Base-by-base conservation (phyloP, 2,329 filamentous ascomycete genomes). In the Fusarium albosuccineum region DNA sequence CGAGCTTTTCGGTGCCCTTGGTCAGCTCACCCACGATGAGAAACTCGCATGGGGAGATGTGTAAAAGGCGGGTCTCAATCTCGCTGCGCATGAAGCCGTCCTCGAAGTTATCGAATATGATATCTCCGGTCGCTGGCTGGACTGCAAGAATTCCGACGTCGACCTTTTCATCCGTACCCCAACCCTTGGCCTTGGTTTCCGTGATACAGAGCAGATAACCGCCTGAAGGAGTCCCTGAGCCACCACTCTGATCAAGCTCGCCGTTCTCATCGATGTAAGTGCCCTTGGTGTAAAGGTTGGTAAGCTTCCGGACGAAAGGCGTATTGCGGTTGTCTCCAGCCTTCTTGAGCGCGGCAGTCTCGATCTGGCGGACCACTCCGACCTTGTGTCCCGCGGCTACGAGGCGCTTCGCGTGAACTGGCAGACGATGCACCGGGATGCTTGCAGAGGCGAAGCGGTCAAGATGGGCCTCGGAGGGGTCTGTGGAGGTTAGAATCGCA, bases 81-180 rank as follows among this genome's bases (percentile, higher is more conserved):
- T 99, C 96, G 73, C 91, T 94, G 49, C 96, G 87, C 95, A 99
- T 97, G 80, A 98, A 98, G 2, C 95, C 94, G 74, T 99, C 96
- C 71, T 98, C 93, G 72, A 99, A 99, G 61, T 91, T 90, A 74
- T 99, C 96, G 73, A 97, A 97, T 57, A 98, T 91, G 71, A 99
- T 93, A 77, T 98, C 95, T 57, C 96, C 96, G 0, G 96, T 99
- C 1, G 93, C 92, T 9, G 96, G 96, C 73, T 99, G 96, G 5
- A 99, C 96, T 27, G 96, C 96, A 22, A 99, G 85, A 60, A 99
- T 88, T 2, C 96, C 96, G 26, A 98, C 90, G 57, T 96, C 89
- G 1, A 98, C 95, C 74, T 92, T 97, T 76, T 99, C 96, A 74
- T 98, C 95, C 0, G 93, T 94, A 2, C 93, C 93, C 79, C 85